Conservation (phyloP, 345 rosid genomes). For the Melaleuca alternifolia region DNA sequence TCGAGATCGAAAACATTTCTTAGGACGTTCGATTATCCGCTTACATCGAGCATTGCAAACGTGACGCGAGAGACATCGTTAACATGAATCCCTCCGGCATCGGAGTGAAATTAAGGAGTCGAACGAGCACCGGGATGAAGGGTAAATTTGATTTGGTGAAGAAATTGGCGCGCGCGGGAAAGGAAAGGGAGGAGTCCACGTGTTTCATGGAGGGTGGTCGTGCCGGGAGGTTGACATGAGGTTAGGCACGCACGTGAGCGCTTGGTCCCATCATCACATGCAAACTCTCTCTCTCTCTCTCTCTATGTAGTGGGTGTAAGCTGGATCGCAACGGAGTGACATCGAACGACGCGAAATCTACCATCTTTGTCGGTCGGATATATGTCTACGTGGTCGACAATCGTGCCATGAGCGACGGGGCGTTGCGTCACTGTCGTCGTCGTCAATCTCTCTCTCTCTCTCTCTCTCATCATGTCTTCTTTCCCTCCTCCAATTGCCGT, state of each 20-base stretch:
- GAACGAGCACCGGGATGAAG: not conserved
- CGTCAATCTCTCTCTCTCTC: too few species aligned
- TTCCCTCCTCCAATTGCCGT: not conserved
- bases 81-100: not conserved
- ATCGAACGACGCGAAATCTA: not conserved
- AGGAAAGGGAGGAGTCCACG: not conserved
- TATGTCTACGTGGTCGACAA: not conserved
- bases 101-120: not conserved
- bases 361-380: not conserved
- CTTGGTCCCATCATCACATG: not conserved
- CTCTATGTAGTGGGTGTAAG: not conserved
- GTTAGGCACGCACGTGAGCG: not conserved
- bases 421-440: not conserved
- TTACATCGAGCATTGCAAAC: not conserved
- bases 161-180: not conserved
- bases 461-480: not conserved
- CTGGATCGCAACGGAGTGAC: not conserved
- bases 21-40: not conserved
- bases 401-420: not conserved
- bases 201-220: too few species aligned
- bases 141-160: not conserved
- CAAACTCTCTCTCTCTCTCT: not conserved
- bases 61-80: not conserved
- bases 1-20: not conserved
- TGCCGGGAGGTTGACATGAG: not conserved